Conservation (phyloP, 805 yeast species). For the Clavispora phyllophila region DNA sequence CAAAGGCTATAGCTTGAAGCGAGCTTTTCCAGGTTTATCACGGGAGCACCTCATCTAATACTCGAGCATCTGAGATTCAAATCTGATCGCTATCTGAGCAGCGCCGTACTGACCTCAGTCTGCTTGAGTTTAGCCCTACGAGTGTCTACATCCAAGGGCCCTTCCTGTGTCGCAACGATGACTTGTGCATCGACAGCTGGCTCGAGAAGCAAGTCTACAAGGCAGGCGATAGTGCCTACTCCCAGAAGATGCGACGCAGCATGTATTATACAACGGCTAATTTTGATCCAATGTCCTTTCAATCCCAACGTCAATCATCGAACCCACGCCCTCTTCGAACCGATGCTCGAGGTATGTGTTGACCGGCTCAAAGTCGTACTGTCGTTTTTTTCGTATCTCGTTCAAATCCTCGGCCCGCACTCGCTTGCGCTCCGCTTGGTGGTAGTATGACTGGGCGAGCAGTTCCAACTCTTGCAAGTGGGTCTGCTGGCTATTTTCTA, state of each 20-base stretch:
- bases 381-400: constrained; percentile 37
- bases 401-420: constrained; percentile 40
- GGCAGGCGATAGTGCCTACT: not conserved
- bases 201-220: too few species aligned
- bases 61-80: too few species aligned
- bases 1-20: not conserved
- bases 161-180: too few species aligned
- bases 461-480: constrained; percentile 21
- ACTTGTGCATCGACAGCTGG: too few species aligned
- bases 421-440: constrained; percentile 33
- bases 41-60: too few species aligned
- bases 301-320: constrained; percentile 30
- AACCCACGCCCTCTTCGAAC: constrained; percentile 47
- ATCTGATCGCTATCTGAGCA: too few species aligned
- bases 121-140: too few species aligned
- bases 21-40: too few species aligned
- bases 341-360: constrained; percentile 41
- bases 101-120: too few species aligned
- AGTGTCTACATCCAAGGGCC: too few species aligned
- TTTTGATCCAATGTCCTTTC: constrained; percentile 9
- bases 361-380: constrained; percentile 40
- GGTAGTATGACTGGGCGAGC: constrained; percentile 14
- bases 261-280: not conserved
- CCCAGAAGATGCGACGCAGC: too few species aligned
- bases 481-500: constrained; percentile 34